Percentiles rank a stretch among this genome's conserved stretches.
Evolutionary conservation across 768 basidiomycete species (phyloP).

Genomic region (Auriscalpium orientale): DNA sequence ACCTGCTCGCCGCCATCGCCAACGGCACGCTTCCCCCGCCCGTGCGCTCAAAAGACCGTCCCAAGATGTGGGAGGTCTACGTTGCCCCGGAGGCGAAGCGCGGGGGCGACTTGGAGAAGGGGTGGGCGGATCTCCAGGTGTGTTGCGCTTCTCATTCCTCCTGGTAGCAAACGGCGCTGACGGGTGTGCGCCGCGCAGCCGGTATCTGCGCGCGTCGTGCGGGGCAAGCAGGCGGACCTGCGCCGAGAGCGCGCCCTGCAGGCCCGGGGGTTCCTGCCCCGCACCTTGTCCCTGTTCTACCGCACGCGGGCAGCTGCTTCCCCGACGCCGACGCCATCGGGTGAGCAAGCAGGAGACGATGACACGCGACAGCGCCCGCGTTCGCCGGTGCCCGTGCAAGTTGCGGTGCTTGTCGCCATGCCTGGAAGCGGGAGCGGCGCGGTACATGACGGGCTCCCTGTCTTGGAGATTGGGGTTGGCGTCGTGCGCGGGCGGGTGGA

Average conservation of each 20-base stretch:
- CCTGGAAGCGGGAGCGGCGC: neutral
- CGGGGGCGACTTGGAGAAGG: neutral
- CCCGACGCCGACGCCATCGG: neutral
- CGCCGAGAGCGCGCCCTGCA: no score
- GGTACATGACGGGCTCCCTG: neutral
- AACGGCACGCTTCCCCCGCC: neutral
- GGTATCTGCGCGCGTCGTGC: neutral
- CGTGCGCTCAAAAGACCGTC: neutral
- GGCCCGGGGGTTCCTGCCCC: no score
- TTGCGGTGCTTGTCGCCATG: neutral
- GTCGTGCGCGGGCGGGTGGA: neutral
- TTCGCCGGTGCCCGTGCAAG: neutral
- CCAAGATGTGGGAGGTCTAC: slow-evolving; percentile 4
- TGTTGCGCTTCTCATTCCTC: neutral
- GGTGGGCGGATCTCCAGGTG: slow-evolving; percentile 4
- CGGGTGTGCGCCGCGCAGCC: neutral
- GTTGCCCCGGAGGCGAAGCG: neutral
- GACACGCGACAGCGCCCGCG: neutral
- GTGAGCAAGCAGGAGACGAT: neutral
- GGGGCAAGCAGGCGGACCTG: neutral
- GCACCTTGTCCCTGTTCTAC: no score
- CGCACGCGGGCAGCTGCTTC: neutral
- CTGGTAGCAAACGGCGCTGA: neutral
- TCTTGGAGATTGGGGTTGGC: neutral
- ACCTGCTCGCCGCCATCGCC: neutral